Conservation (phyloP, 768 basidiomycete species). For the Chalciporus sphaerocephalus region DNA sequence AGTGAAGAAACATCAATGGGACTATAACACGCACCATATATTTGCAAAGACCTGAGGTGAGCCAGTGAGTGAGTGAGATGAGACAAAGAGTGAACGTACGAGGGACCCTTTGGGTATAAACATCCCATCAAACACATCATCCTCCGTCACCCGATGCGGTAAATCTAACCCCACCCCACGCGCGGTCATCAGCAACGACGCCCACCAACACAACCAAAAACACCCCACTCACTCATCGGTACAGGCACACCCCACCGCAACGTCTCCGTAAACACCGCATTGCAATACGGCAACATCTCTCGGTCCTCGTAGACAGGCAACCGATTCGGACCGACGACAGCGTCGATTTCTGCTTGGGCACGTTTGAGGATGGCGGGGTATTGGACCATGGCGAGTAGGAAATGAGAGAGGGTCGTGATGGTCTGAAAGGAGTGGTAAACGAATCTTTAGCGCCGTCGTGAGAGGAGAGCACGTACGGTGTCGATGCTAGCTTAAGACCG, state of each 20-base stretch:
- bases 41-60: slow-evolving; percentile 49
- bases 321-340: slow-evolving; percentile 39
- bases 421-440: too few relatives aligned
- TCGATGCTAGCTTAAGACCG: slow-evolving; percentile 47
- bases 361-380: slow-evolving; percentile 53
- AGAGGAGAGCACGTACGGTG: slow-evolving; percentile 40
- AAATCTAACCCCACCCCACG: too few relatives aligned
- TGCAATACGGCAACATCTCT: slow-evolving; percentile 50
- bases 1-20: too few relatives aligned
- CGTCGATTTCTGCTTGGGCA: slow-evolving; percentile 65
- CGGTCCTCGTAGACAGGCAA: slow-evolving; percentile 61
- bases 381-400: slow-evolving; percentile 63
- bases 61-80: not conserved
- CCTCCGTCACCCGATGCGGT: slow-evolving; percentile 61
- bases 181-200: too few relatives aligned
- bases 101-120: slow-evolving; percentile 61
- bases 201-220: not conserved
- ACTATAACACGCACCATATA: slow-evolving; percentile 51
- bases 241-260: slow-evolving; percentile 56
- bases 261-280: slow-evolving; percentile 52
- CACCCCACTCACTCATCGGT: slow-evolving; percentile 47
- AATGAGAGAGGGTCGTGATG: slow-evolving; percentile 47
- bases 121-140: slow-evolving; percentile 58
- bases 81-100: slow-evolving; percentile 28
- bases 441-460: not conserved